Evolutionary conservation across 108 stramenopile genomes (phyloP).

Genomic region (Mediolabrus comicus): DNA sequence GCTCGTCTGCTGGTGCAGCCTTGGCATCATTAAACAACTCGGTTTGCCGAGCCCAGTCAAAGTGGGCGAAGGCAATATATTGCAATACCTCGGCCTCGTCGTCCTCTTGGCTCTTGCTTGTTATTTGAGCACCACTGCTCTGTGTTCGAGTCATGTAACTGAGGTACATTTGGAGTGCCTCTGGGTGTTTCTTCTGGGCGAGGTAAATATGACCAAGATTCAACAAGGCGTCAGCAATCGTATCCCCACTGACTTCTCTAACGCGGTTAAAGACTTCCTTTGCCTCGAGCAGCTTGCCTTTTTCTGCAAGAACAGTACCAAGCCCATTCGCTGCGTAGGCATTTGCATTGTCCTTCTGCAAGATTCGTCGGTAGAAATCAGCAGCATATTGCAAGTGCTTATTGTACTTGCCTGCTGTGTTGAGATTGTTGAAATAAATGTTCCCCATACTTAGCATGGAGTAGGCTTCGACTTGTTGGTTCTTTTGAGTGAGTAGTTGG

Average conservation of each 20-base stretch:
- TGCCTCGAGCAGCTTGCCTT: conserved; percentile 81
- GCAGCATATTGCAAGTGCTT: conserved; percentile 80
- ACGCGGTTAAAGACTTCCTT: conserved; percentile 88
- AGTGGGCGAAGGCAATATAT: conserved; percentile 87
- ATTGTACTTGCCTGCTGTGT: conserved; percentile 63
- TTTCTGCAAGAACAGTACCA: conserved; percentile 86
- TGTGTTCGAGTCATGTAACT: conserved; percentile 79
- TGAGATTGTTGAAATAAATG: conserved; percentile 85
- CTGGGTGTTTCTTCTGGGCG: conserved; percentile 85
- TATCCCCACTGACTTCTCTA: conserved; percentile 82
- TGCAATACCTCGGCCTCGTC: conserved; percentile 76
- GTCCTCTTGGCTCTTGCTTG: conserved; percentile 76
- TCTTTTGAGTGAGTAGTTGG: conserved; percentile 72
- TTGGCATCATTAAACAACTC: conserved; percentile 78
- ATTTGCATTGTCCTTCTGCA: conserved; percentile 84
- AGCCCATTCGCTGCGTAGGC: conserved; percentile 88
- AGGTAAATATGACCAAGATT: conserved; percentile 88
- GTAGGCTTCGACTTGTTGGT: conserved; percentile 82
- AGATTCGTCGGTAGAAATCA: conserved; percentile 74
- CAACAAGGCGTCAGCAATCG: conserved; percentile 74
- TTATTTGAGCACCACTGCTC: conserved; percentile 64
- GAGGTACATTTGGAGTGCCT: conserved; percentile 87
- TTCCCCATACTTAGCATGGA: conserved; percentile 84
- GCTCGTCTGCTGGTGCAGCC: conserved; percentile 87
- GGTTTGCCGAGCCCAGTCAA: conserved; percentile 89